Conservation (phyloP, 306 rosid genomes). For the Prosopis cineraria region DNA sequence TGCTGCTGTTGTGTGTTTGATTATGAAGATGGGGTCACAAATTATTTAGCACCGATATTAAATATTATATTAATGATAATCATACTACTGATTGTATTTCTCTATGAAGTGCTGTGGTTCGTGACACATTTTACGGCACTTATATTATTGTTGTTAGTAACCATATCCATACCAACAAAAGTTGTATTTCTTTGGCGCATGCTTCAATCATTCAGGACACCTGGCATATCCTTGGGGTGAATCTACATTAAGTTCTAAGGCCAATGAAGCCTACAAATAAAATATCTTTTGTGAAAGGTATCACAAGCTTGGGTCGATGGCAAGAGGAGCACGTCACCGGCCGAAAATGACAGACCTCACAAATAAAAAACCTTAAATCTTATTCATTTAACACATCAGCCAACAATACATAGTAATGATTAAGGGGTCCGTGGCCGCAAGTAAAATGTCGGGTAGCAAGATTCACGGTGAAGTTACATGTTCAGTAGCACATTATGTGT, state of each 20-base stretch:
- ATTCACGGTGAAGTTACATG: background rate
- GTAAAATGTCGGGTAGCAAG: background rate
- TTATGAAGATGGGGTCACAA: slow-evolving; percentile 10
- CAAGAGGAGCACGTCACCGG: background rate
- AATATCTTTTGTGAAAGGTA: background rate
- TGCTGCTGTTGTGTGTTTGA: background rate
- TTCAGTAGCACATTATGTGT: background rate
- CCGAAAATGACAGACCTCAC: background rate
- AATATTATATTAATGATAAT: background rate
- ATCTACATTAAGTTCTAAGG: background rate
- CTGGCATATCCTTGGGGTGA: background rate
- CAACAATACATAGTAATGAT: background rate
- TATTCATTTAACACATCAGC: background rate
- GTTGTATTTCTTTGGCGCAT: background rate
- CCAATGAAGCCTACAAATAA: background rate
- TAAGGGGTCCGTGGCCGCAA: background rate
- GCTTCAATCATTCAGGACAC: background rate
- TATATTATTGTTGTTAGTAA: background rate
- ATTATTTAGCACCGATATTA: slow-evolving; percentile 26
- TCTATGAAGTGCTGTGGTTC: background rate
- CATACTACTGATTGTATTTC: background rate
- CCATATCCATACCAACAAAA: background rate
- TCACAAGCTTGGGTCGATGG: background rate
- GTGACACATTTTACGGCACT: background rate
- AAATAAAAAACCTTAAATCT: background rate